Evolutionary conservation across 140 eudicot species (phyloP).

Genomic region (Cichorium intybus): DNA sequence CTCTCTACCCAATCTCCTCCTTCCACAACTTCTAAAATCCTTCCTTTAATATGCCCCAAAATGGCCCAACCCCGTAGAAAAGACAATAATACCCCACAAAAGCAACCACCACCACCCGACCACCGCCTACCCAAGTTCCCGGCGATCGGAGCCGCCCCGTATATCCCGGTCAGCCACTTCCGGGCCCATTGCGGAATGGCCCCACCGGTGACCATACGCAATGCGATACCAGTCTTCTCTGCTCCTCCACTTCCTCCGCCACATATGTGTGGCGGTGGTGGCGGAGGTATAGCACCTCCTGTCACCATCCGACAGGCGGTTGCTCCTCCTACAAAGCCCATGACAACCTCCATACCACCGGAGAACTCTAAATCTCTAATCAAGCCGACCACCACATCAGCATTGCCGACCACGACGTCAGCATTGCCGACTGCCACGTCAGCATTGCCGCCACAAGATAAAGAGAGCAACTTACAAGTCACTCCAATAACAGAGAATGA

Average conservation of each 20-base stretch:
- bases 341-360: conserved; percentile 6
- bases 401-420: too few relatives aligned
- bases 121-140: conserved; percentile 48
- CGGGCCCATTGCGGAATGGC: conserved; percentile 59
- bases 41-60: conserved; percentile 69
- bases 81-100: conserved; percentile 27
- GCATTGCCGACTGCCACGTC: conserved; percentile 4
- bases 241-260: conserved; percentile 62
- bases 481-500: not conserved
- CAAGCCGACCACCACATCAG: not conserved
- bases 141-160: conserved; percentile 76
- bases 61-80: conserved; percentile 36
- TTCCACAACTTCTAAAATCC: conserved; percentile 68
- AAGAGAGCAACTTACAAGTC: not conserved
- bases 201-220: conserved; percentile 72
- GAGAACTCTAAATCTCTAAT: conserved; percentile 19
- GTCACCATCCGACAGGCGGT: conserved; percentile 51
- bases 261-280: conserved; percentile 15
- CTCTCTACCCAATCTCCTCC: conserved; percentile 45
- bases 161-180: conserved; percentile 63
- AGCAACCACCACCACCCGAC: conserved; percentile 13
- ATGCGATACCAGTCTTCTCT: conserved; percentile 71
- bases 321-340: conserved; percentile 35
- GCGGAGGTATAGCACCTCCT: conserved; percentile 46
- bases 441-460: conserved; percentile 16